Base-by-base conservation (phyloP, 1,139 yeast species). In the Pichia sp. region DNA sequence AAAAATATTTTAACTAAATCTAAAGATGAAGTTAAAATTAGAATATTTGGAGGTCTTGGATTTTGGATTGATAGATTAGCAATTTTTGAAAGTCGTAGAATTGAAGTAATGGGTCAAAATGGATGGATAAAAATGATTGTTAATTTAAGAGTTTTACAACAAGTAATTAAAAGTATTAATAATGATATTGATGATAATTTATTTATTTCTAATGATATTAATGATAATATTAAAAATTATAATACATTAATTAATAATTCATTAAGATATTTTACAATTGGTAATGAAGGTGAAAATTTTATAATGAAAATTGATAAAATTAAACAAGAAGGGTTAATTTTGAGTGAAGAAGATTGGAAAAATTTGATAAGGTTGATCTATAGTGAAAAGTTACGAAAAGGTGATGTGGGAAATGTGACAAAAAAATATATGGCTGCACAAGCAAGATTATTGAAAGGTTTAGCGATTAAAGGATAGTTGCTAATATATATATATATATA, bases 141-240 rank as follows among this genome's bases (percentile, higher is more conserved):
- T 56, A 86, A 87, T 59, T 80, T 86, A 31, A 73, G 79, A 46
- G 82, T 86, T 0, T 64, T 87, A 40, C 95, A 85, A 63, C 95
- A 86, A 59, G 78, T 82, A 72, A 73, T 83, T 49, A 74, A 87
- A 54, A 80, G 78, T 49, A 70, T 85, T 24, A 73, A 78, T 54
- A 63, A 67, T 23, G 72, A 74, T 41, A 40, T 43, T n/a, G 47
- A 43, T 4, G 26, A 36, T 29, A 26, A 42, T 12, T 16, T 33
- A n/a, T n/a, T n/a, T n/a, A n/a, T n/a, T n/a, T n/a, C n/a, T n/a
- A n/a, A n/a, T n/a, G n/a, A n/a, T 24, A 37, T 27, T 23, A 24
- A 37, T 39, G 37, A 38, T 11, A 29, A 11, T 6, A 27, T 28
- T 9, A 23, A 20, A 6, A 26, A 29, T 22, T 30, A 20, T 8